Conservation (phyloP, 306 rosid genomes). For the Macrotyloma uniflorum region DNA sequence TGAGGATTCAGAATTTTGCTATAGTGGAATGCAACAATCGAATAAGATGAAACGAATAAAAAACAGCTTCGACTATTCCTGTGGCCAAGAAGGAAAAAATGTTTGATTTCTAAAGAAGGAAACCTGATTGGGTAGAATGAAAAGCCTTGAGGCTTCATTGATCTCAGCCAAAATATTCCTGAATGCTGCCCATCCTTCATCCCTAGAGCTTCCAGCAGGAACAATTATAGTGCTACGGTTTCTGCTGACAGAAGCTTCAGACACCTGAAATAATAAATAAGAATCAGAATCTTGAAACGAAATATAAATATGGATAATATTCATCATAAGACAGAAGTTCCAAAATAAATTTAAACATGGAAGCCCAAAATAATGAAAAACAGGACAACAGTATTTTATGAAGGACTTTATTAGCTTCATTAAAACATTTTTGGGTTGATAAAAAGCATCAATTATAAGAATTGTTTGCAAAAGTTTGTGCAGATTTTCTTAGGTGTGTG, state of each 20-base stretch:
- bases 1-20: slow-evolving; percentile 90
- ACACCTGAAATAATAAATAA: slow-evolving; percentile 60
- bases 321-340: slow-evolving; percentile 6
- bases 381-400: not conserved
- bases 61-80: slow-evolving; percentile 11
- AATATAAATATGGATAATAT: slow-evolving; percentile 20
- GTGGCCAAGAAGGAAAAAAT: slow-evolving; percentile 12
- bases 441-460: not conserved
- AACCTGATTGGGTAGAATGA: slow-evolving; percentile 93
- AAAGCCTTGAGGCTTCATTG: slow-evolving; percentile 96
- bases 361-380: slow-evolving; percentile 26
- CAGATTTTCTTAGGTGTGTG: not conserved
- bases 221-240: slow-evolving; percentile 98
- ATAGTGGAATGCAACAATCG: slow-evolving; percentile 46
- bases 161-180: slow-evolving; percentile 96
- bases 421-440: not conserved
- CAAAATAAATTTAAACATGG: not conserved
- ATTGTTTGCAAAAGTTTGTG: slow-evolving; percentile 5
- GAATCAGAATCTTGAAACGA: slow-evolving; percentile 37
- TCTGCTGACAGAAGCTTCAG: slow-evolving; percentile 98
- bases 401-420: slow-evolving; percentile 22
- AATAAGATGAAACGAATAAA: slow-evolving; percentile 36
- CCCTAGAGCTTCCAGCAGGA: slow-evolving; percentile 95
- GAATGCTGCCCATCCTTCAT: slow-evolving; percentile 99
- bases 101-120: slow-evolving; percentile 33